Base-by-base conservation (phyloP, 2,329 filamentous ascomycete genomes). In the Periconia macrospinosa region DNA sequence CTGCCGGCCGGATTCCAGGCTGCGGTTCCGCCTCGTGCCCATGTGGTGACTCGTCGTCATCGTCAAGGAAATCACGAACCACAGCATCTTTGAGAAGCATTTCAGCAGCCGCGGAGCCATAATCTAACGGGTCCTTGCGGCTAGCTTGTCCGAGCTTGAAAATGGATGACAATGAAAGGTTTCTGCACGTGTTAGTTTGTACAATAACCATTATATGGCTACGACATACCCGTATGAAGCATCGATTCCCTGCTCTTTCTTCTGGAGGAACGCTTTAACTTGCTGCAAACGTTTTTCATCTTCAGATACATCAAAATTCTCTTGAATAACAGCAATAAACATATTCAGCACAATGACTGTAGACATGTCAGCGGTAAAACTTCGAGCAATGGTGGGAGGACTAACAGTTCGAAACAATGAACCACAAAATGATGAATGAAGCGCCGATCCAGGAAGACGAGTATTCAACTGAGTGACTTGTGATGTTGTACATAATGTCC, bases 251-350 rank as follows among this genome's bases (percentile, higher is more conserved):
- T 96, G 79, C 65, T 97, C 92, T 70, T 93, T 95, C 62, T 92
- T 87, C 68, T 96, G 91, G 43, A 99, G 79, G 65, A 97, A 99
- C 1, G 93, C 91, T 67, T 92, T 93, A 56, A 99, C 92, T 75
- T 99, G 95, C 71, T 97, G 91, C 57, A 97, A 77, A 18, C 95
- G 91, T 76, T 99, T 99, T 73, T 97, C 92, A 70, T 99, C 95
- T 72, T 99, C 94, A 3, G 92, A 96, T 23, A 99, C 92, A 75
- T 99, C 94, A 71, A 99, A 99, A 68, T 96, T 99, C 71, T 99
- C 94, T 74, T 99, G 94, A 61, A 99, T 99, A 77, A 99, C 94
- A 81, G 94, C 94, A 90, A 99, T 97, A 80, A 99, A 99, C 94
- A 99, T 99, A 70, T 97, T 99, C 78, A 99, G 78, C 57, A 97